Conservation (phyloP, 2,329 filamentous ascomycete genomes). For the Rosellinia necatrix region DNA sequence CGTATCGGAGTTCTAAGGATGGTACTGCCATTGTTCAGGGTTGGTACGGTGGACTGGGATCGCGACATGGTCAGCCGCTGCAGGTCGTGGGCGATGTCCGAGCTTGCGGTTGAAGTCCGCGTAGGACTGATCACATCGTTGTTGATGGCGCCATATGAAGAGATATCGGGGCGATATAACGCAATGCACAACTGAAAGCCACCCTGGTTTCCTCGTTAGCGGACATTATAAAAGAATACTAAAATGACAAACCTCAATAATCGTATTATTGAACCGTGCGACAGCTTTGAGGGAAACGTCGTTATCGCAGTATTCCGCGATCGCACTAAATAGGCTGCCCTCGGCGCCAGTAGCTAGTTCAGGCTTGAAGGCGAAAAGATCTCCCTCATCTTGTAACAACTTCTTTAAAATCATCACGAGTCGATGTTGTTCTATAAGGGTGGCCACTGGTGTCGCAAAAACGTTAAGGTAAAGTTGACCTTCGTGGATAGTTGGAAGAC, state of each 20-base stretch:
- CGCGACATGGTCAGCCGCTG: slow-evolving; percentile 37
- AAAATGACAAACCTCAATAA: slow-evolving; percentile 42
- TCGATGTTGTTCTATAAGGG: slow-evolving; percentile 30
- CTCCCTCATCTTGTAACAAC: slow-evolving; percentile 53
- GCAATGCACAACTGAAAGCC: slow-evolving; percentile 38
- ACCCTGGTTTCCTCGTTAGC: slow-evolving; percentile 28
- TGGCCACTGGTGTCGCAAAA: slow-evolving; percentile 36
- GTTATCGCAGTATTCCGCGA: slow-evolving; percentile 59
- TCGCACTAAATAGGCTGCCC: slow-evolving; percentile 51
- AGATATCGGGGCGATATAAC: slow-evolving; percentile 39
- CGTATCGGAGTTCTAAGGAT: slow-evolving; percentile 35
- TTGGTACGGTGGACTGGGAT: slow-evolving; percentile 30
- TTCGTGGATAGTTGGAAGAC: slow-evolving; percentile 52
- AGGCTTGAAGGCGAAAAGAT: slow-evolving; percentile 57
- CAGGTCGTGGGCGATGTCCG: slow-evolving; percentile 36
- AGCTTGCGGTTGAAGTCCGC: slow-evolving; percentile 28
- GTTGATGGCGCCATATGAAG: slow-evolving; percentile 26
- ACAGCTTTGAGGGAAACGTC: slow-evolving; percentile 49
- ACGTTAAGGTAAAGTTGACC: slow-evolving; percentile 60
- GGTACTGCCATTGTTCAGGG: slow-evolving; percentile 29
- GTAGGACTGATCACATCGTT: slow-evolving; percentile 29
- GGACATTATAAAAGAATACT: background rate
- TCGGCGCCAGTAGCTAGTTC: slow-evolving; percentile 43
- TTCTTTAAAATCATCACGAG: slow-evolving; percentile 47
- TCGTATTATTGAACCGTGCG: slow-evolving; percentile 46